Base-by-base conservation (phyloP, 2,329 filamentous ascomycete species). In the Fusarium beomiforme region DNA sequence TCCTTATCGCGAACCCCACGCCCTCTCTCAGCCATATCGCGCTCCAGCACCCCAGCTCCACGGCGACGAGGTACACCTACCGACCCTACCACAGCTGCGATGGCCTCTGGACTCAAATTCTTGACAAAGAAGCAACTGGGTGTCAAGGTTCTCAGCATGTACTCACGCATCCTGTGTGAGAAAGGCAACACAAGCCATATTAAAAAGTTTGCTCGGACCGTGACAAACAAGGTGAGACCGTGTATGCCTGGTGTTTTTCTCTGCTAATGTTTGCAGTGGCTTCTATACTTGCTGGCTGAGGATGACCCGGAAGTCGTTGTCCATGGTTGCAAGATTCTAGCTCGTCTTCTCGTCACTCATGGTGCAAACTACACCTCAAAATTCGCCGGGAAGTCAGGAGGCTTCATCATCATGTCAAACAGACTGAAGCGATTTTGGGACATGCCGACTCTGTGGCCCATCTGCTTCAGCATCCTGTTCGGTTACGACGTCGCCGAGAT, bases 341-440 rank as follows among this genome's bases (percentile, higher is more conserved):
- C 94, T 26, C 90, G 94, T 39, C 87, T 98, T 6, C 85, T 99
- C 9, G 89, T 95, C n/a, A 86, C 91, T 1, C 94, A 97, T 76
- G 95, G 95, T 7, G 84, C 90, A 8, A 86, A 86, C 37, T 98
- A 98, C 79, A 93, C 93, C 23, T 89, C 90, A 56, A 97, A 97
- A 76, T 98, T 99, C 72, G 87, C 91, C 2, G 83, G 80, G 17
- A 97, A 97, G 81, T 94, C 92, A 14, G 93, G 94, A 33, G 97
- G 97, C 3, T 98, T 98, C 78, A 86, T 87, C 36, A 92, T 98
- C 68, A 91, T 98, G 89, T 92, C 92, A 39, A 88, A 92, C 75
- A 89, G 93, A 34, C 82, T 99, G 7, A 94, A 91, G 77, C 86
- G 91, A 75, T 98, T 95, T 90, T 99, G 96, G 95, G 91, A 93